A percentile compares a stretch with the other conserved stretches of the same genome.
Evolutionary conservation across 2,329 filamentous ascomycete genomes (phyloP).

Genomic region (Claviceps sp.): DNA sequence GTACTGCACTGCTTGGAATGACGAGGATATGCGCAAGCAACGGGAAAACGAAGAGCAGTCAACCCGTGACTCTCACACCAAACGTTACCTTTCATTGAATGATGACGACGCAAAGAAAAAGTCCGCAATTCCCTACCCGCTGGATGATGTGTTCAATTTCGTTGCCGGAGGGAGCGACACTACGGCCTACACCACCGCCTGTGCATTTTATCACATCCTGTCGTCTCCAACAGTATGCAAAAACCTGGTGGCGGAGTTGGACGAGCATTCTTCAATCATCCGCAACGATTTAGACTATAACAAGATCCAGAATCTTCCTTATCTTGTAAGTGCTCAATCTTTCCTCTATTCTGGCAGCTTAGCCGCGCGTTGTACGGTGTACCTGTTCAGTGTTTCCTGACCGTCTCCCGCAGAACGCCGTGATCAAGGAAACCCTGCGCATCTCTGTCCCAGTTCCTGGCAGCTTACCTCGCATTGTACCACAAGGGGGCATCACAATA

Average conservation of each 20-base stretch:
- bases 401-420: not conserved
- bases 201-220: not conserved
- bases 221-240: not conserved
- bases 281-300: not conserved
- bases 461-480: not conserved
- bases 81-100: not conserved
- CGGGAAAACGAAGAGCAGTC: not conserved
- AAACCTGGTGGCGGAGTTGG: not conserved
- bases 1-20: not conserved
- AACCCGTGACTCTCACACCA: not conserved
- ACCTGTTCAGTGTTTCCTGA: not conserved
- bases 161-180: constrained; percentile 1
- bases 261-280: not conserved
- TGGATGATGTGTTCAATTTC: constrained; percentile 1
- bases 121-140: not conserved
- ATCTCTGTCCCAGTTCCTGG: not conserved
- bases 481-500: not conserved
- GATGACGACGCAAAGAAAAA: not conserved
- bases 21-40: not conserved
- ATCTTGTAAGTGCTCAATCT: not conserved
- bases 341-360: not conserved
- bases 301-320: not conserved
- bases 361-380: too few relatives aligned
- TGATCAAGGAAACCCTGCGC: not conserved
- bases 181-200: not conserved